These are phyloP conservation scores for Periconia macrospinosa DNA, from an alignment of 2,329 filamentous ascomycete species.

Conservation along the genomic window DNA sequence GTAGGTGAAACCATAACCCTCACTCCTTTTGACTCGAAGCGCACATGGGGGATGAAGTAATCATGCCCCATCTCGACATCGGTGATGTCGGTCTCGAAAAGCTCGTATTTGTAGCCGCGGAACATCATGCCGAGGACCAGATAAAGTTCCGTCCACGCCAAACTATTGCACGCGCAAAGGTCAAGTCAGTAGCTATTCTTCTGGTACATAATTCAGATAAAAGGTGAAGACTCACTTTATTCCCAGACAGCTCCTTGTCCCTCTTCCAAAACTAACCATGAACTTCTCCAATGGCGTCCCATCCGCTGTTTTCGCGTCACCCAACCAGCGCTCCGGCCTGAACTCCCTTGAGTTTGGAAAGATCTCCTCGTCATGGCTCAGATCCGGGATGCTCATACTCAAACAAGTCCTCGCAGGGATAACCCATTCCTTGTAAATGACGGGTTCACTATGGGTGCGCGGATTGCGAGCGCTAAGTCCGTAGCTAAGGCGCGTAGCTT, in stretches of 20 bases:
- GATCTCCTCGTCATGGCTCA: constrained; percentile 39
- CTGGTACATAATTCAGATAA: not conserved
- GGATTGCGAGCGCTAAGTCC: constrained; percentile 44
- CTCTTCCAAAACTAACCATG: constrained; percentile 46
- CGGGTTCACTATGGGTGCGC: constrained; percentile 26
- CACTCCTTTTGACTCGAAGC: constrained; percentile 39
- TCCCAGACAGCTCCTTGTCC: constrained; percentile 47
- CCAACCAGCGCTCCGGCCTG: constrained; percentile 47
- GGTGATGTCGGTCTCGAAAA: constrained; percentile 28
- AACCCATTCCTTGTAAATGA: constrained; percentile 30
- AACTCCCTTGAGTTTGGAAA: constrained; percentile 42
- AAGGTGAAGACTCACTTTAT: constrained; percentile 31
- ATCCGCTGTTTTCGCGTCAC: constrained; percentile 25
- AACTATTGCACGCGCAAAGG: constrained; percentile 5
- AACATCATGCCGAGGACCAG: constrained; percentile 39
- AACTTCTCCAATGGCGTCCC: constrained; percentile 43
- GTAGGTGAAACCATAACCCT: constrained; percentile 30
- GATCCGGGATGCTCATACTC: constrained; percentile 41
- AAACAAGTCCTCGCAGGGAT: constrained; percentile 40
- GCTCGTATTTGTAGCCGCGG: constrained; percentile 32
- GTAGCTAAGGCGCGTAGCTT: constrained; percentile 41
- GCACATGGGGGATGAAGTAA: constrained; percentile 42
- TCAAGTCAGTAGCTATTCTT: not conserved
- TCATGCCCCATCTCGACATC: constrained; percentile 42
- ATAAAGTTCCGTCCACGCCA: constrained; percentile 39